Conservation (phyloP, 2,329 filamentous ascomycete species). For the Fusarium sp. region DNA sequence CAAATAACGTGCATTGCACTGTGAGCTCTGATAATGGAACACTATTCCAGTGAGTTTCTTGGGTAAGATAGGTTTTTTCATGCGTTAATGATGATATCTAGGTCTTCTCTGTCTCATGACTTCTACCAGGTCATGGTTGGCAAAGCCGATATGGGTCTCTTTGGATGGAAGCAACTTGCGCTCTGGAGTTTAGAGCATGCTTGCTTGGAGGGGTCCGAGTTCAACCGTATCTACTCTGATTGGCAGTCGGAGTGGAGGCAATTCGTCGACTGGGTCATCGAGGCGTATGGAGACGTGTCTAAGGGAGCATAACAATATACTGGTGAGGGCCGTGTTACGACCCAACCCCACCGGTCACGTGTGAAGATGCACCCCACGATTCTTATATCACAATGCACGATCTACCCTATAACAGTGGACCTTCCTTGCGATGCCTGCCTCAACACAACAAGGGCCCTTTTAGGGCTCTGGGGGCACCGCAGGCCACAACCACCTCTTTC, state of each 20-base stretch:
- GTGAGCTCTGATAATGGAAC: constrained; percentile 84
- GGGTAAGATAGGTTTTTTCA: neutral
- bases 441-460: no score
- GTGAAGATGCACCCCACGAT: no score
- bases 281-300: constrained; percentile 52
- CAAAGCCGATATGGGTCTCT: constrained; percentile 75
- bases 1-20: constrained; percentile 81
- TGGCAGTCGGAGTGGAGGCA: constrained; percentile 72
- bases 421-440: no score
- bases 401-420: no score
- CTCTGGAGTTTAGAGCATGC: constrained; percentile 76
- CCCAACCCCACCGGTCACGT: no score
- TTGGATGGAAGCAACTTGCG: constrained; percentile 79
- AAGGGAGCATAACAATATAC: constrained; percentile 10
- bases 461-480: no score
- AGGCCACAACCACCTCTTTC: no score
- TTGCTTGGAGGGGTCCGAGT: constrained; percentile 65
- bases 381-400: no score
- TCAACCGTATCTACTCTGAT: constrained; percentile 53
- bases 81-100: constrained; percentile 48
- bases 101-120: constrained; percentile 81
- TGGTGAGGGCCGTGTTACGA: no score
- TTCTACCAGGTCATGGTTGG: constrained; percentile 85
- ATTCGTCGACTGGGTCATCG: constrained; percentile 70
- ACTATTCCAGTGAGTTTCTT: constrained; percentile 72